A percentile compares a stretch with the other conserved stretches of the same genome.
Conservation (phyloP, 179 eudicot species). For the Camellia oleifera region DNA sequence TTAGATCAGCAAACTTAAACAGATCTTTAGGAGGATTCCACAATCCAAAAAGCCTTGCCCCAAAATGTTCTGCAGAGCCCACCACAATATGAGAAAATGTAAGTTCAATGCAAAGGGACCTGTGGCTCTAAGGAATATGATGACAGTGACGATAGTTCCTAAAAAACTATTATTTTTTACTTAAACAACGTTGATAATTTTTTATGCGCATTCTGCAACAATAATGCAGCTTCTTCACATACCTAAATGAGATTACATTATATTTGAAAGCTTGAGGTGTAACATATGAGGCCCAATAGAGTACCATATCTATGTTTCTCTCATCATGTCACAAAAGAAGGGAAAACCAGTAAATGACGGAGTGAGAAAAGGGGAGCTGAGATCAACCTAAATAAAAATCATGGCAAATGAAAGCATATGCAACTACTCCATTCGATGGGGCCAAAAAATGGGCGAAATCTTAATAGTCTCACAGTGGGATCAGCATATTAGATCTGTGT, state of each 20-base stretch:
- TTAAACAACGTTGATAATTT: background rate
- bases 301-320: background rate
- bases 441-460: background rate
- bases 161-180: background rate
- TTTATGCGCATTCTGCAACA: background rate
- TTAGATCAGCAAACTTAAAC: slow-evolving; percentile 12
- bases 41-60: slow-evolving; percentile 16
- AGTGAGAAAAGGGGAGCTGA: background rate
- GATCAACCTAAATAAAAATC: background rate
- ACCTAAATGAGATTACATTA: too few species aligned
- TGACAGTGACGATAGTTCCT: background rate
- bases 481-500: background rate
- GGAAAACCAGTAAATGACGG: background rate
- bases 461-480: background rate
- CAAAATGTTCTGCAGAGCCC: slow-evolving; percentile 55
- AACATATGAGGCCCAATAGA: background rate
- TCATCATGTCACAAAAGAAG: background rate
- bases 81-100: slow-evolving; percentile 21
- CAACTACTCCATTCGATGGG: background rate
- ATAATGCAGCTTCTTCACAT: background rate
- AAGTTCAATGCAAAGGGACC: slow-evolving; percentile 10
- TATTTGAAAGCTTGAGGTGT: background rate
- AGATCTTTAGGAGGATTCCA: slow-evolving; percentile 19
- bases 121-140: slow-evolving; percentile 4
- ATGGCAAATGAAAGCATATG: background rate